phyloP scores from a whole-genome alignment of 2,329 filamentous ascomycete genomes.

The Penicillium rolfsii region DNA sequence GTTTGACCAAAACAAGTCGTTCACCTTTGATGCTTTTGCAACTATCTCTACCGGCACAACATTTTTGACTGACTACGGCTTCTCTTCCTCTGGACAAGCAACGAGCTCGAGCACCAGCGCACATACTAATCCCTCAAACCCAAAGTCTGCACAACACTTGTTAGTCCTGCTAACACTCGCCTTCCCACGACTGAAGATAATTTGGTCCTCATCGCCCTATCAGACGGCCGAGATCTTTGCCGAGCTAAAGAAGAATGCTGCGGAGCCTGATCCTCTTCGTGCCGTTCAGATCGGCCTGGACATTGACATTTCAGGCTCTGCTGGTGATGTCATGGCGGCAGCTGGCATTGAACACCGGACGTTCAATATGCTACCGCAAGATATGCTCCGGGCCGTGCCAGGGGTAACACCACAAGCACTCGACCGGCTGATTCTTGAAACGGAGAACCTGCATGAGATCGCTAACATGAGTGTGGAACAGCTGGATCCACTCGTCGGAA shows the following conservation, averaged over 20 bases:
- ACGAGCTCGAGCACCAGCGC: constrained; percentile 62
- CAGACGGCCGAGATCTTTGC: constrained; percentile 98
- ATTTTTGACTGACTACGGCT: constrained; percentile 58
- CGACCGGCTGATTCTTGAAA: constrained; percentile 69
- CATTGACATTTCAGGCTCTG: constrained; percentile 46
- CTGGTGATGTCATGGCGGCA: constrained; percentile 60
- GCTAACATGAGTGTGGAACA: constrained; percentile 81
- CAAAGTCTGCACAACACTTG: constrained; percentile 84
- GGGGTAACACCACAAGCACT: constrained; percentile 82
- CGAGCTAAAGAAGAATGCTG: constrained; percentile 83
- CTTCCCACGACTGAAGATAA: constrained; percentile 85
- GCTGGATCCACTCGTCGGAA: constrained; percentile 74
- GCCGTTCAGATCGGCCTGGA: constrained; percentile 84
- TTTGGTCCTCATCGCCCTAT: constrained; percentile 92
- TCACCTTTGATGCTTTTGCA: constrained; percentile 77
- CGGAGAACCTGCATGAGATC: constrained; percentile 77
- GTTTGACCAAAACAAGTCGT: constrained; percentile 96
- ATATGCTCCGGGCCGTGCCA: constrained; percentile 84
- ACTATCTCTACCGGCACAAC: constrained; percentile 45
- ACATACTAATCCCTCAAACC: constrained; percentile 64
- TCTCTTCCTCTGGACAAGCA: constrained; percentile 41
- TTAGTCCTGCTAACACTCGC: constrained; percentile 89
- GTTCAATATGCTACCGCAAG: constrained; percentile 84
- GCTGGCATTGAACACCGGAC: constrained; percentile 60
- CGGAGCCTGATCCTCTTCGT: constrained; percentile 85